Evolutionary conservation across 2,329 filamentous ascomycete genomes (phyloP).

Genomic region (Pestalotiopsis sp.): DNA sequence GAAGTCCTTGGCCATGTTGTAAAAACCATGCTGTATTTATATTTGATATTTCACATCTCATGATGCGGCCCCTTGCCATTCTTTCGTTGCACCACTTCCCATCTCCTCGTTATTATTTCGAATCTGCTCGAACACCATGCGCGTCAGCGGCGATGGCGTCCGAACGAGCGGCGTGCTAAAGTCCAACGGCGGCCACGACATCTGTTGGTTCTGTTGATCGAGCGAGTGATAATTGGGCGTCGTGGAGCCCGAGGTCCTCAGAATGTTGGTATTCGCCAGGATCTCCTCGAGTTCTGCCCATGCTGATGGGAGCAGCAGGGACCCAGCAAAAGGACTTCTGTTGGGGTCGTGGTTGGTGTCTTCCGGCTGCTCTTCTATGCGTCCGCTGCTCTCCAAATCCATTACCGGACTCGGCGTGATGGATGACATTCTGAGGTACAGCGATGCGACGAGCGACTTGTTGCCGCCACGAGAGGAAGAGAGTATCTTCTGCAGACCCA

Average conservation of each 20-base stretch:
- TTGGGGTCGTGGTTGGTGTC: background rate
- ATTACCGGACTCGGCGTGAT: background rate
- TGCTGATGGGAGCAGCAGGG: constrained; percentile 9
- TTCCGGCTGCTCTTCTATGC: constrained; percentile 12
- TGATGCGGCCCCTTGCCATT: background rate
- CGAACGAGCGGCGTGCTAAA: constrained; percentile 16
- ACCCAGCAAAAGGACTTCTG: background rate
- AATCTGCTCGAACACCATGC: constrained; percentile 13
- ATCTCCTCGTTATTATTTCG: background rate
- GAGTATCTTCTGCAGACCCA: constrained; percentile 40
- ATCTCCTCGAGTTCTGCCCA: constrained; percentile 18
- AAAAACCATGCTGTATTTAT: too few species aligned
- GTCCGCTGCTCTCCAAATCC: background rate
- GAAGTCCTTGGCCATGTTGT: too few species aligned
- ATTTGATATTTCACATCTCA: background rate
- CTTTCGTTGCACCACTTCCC: background rate
- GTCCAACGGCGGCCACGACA: constrained; percentile 17
- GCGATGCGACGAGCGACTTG: constrained; percentile 35
- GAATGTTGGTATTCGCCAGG: constrained; percentile 9
- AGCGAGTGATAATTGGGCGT: constrained; percentile 14
- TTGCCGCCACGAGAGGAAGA: constrained; percentile 46
- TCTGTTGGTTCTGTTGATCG: constrained; percentile 16
- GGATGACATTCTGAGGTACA: constrained; percentile 17
- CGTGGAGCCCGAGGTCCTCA: constrained; percentile 6
- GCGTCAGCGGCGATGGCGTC: constrained; percentile 16